Evolutionary conservation across 345 rosid species (phyloP).

Genomic region (Lepidium didymum): DNA sequence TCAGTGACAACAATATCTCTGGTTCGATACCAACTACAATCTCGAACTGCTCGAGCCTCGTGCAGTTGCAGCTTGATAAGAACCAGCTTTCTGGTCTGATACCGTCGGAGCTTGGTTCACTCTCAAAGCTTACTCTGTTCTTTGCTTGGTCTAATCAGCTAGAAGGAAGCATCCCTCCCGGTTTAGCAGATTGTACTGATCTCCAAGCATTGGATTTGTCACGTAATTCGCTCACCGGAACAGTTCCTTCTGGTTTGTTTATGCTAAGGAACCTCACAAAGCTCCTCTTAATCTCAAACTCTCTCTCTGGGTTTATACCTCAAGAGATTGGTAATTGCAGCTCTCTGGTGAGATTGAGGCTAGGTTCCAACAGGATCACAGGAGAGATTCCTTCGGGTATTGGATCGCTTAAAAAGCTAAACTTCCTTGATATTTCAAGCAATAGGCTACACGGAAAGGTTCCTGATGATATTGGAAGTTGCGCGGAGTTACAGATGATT

Average conservation of each 20-base stretch:
- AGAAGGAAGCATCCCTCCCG: constrained; percentile 83
- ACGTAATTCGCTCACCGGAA: constrained; percentile 69
- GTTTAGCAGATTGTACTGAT: constrained; percentile 46
- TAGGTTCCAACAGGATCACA: constrained; percentile 62
- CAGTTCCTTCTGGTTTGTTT: constrained; percentile 66
- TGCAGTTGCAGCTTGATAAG: constrained; percentile 70
- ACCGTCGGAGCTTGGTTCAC: constrained; percentile 64
- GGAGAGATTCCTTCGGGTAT: constrained; percentile 66
- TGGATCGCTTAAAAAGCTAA: constrained; percentile 53
- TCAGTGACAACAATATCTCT: constrained; percentile 78
- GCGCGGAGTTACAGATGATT: constrained; percentile 67
- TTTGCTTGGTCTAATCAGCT: constrained; percentile 92
- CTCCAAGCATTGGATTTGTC: constrained; percentile 85
- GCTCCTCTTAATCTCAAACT: constrained; percentile 66
- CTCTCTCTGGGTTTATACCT: constrained; percentile 66
- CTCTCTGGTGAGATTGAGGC: constrained; percentile 68
- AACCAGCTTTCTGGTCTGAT: constrained; percentile 84
- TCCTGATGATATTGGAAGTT: constrained; percentile 70
- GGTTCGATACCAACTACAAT: constrained; percentile 72
- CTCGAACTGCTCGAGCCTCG: constrained; percentile 56
- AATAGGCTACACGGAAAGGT: constrained; percentile 60
- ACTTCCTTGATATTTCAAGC: constrained; percentile 70
- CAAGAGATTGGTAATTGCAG: constrained; percentile 63
- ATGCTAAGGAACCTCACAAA: constrained; percentile 71
- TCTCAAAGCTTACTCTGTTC: constrained; percentile 60